A percentile compares a stretch with the other conserved stretches of the same genome.
Conservation (phyloP, 768 basidiomycete genomes). For the Pleurotus ostreatus region DNA sequence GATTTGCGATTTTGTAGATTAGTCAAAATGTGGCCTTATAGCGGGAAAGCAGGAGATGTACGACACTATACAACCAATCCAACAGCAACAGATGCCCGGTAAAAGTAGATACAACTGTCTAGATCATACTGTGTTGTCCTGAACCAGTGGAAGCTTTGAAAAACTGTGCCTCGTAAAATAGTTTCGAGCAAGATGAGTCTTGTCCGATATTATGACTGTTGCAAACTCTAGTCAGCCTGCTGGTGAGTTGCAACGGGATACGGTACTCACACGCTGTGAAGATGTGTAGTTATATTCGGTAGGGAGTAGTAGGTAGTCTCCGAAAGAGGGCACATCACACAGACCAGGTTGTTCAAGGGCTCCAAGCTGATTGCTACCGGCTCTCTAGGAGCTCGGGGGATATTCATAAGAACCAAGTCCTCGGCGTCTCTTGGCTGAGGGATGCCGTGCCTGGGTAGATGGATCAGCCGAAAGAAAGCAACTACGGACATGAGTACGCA, state of each 20-base stretch:
- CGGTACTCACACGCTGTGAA: neutral
- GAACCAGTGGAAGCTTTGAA: neutral
- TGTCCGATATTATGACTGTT: neutral
- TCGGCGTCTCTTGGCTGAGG: neutral
- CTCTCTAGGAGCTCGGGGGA: neutral
- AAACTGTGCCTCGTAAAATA: slow-evolving; percentile 2
- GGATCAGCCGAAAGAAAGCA: neutral
- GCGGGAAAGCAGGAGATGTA: too few relatives aligned
- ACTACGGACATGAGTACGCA: neutral
- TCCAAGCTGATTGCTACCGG: slow-evolving; percentile 2
- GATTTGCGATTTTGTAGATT: too few relatives aligned
- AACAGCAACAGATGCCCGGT: too few relatives aligned
- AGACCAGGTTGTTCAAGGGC: slow-evolving; percentile 2
- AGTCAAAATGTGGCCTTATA: too few relatives aligned
- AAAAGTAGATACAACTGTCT: too few relatives aligned
- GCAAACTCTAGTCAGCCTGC: neutral
- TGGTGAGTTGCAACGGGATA: neutral
- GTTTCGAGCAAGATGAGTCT: slow-evolving; percentile 3
- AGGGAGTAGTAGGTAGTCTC: neutral
- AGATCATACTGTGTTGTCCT: too few relatives aligned
- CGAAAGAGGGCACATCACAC: slow-evolving; percentile 4
- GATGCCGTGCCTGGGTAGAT: neutral
- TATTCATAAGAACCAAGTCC: neutral
- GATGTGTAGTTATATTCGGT: neutral
- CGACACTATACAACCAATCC: too few relatives aligned